phyloP scores from a whole-genome alignment of 352 stramenopile genomes.

The Globisporangium paddicum region DNA sequence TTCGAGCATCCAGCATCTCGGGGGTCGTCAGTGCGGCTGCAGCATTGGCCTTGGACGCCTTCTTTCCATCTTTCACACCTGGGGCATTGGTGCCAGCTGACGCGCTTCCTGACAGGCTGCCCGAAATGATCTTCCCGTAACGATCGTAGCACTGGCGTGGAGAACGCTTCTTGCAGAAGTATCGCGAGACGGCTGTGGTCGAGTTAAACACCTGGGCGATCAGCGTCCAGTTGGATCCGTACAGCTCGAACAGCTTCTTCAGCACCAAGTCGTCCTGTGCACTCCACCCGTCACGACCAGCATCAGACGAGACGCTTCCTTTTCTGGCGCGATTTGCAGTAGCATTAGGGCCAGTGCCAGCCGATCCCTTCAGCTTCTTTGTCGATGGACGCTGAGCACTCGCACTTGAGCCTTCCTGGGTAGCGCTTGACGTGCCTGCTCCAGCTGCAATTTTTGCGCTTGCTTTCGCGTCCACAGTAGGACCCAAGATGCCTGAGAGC shows the following conservation, averaged over 20 bases:
- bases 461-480: conserved; percentile 23
- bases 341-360: conserved; percentile 16
- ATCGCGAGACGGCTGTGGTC: conserved; percentile 61
- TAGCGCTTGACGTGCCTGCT: conserved; percentile 10
- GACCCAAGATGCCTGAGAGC: conserved; percentile 55
- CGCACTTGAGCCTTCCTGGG: conserved; percentile 16
- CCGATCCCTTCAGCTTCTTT: conserved; percentile 61
- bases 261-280: conserved; percentile 71
- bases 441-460: conserved; percentile 16
- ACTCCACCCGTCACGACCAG: conserved; percentile 56
- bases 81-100: conserved; percentile 1
- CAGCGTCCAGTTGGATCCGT: conserved; percentile 85
- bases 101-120: conserved; percentile 19
- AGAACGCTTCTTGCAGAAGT: conserved; percentile 70
- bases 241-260: conserved; percentile 83
- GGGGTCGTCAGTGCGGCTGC: conserved; percentile 35
- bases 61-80: conserved; percentile 39
- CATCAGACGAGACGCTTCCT: conserved; percentile 54
- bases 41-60: conserved; percentile 33
- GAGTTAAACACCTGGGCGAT: conserved; percentile 84
- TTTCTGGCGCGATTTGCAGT: conserved; percentile 33
- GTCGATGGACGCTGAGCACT: conserved; percentile 14
- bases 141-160: conserved; percentile 84
- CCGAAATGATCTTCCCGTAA: conserved; percentile 81
- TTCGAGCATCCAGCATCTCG: conserved; percentile 47